Evolutionary conservation across 192 early-diverging fungal species (phyloP).

Genomic region (Diversispora eburnea): DNA sequence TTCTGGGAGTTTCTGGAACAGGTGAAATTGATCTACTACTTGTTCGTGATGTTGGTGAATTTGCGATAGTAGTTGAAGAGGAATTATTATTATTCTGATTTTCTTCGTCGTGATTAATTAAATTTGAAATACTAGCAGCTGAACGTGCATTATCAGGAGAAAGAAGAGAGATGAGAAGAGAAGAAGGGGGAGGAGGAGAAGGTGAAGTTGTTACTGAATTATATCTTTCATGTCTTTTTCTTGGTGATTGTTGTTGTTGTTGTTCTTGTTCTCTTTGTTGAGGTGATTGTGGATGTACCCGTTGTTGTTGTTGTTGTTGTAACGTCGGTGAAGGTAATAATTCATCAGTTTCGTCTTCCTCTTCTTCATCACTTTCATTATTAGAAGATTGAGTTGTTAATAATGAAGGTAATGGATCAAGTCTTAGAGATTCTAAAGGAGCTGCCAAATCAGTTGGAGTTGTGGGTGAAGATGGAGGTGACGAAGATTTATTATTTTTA

Average conservation of each 20-base stretch:
- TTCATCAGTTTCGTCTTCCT: constrained; percentile 32
- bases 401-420: not conserved
- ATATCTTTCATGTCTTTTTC: no score
- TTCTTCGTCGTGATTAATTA: constrained; percentile 27
- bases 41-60: not conserved
- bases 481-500: not conserved
- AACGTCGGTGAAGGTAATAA: not conserved
- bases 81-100: not conserved
- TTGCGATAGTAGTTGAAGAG: not conserved
- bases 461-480: constrained; percentile 3
- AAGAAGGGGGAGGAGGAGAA: not conserved
- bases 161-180: not conserved
- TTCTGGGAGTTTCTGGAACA: not conserved
- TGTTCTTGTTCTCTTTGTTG: constrained; percentile 14
- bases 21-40: constrained; percentile 2
- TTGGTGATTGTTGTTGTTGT: no score
- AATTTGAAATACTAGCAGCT: constrained; percentile 29
- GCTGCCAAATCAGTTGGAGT: not conserved
- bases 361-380: not conserved
- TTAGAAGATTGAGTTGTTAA: constrained; percentile 9
- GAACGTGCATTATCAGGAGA: not conserved
- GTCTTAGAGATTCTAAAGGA: not conserved
- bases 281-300: not conserved
- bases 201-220: not conserved
- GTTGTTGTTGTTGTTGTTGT: not conserved